Evolutionary conservation across 129 eudicot species (phyloP), one percentile per base, ranked within the genome.

Genomic region (Tagetes patula): DNA sequence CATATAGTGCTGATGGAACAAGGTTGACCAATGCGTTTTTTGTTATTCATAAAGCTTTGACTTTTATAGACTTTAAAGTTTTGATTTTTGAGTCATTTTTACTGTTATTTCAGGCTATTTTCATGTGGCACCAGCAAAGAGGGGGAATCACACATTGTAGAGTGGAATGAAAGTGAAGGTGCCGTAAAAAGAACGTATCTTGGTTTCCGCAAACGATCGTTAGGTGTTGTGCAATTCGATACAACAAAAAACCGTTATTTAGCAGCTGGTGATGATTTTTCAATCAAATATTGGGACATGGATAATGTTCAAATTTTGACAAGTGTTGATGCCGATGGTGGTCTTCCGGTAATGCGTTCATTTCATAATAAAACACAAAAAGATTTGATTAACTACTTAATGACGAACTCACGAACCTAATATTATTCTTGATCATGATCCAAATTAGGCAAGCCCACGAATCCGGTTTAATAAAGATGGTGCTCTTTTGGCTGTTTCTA

Each of bases 121-220:
- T 87, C 97, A 39, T 90, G 97, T 43, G 97, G 95, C 67, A 90
- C 91, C 37, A 87, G 91, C 78, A 85, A 90, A 78, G 97, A 87
- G 6, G 96, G 91, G 53, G 91, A 91, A 49, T 85, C 97, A 0
- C 88, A 84, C 76, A 87, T 91, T 49, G 91, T 91, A 56, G 97
- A 91, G 69, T 91, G 97, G 97, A 85, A 91, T 64, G 97, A 91
- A 80, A 85, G 91, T 55, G 97, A 87, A 87, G 95, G 97, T 61
- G 91, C 89, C 52, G 91, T 87, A 50, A 91, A 91, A 80, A 82
- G 89, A 75, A 80, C 95, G 5, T 91, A 91, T 80, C 81, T 77
- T 59, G 97, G 97, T 31, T 84, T 91, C 61, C 83, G 88, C 1
- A 91, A 87, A 74, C 80, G 87, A 39, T 91, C 91, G 61, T 39